Evolutionary conservation across 768 basidiomycete species (phyloP), one percentile per base, ranked within the genome.

Genomic region (Coprinopsis sp.): DNA sequence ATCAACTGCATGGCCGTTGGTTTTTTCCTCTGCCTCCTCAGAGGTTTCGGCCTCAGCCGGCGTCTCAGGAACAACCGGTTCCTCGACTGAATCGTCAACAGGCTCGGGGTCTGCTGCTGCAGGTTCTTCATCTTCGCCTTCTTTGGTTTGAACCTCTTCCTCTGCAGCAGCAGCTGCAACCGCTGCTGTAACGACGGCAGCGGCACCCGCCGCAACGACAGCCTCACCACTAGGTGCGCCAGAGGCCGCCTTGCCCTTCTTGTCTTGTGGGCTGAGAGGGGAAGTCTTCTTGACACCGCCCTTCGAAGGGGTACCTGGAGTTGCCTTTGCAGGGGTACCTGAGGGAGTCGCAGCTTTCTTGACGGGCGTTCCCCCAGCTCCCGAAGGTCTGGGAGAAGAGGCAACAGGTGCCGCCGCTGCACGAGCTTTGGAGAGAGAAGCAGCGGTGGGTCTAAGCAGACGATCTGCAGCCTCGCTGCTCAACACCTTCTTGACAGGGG

Each of bases 401-500:
- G 57, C 45, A 18, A 18, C 27, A 5, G 40, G 11, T 18, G 44
- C n/a, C n/a, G n/a, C 62, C 46, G 37, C 52, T 4, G 58, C 43
- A 27, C 64, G 61, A 4, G 77, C 77, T 58, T 79, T 83, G 19
- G 79, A 80, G 48, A 85, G 58, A 1, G 85, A 87, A 22, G 87
- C 83, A 8, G 87, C 86, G 1, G 88, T 90, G n/a, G 87, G 88
- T 62, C 87, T 87, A 63, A 79, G 87, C 33, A 90, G 68, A 41
- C 88, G 74, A 48, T 86, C 84, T 10, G 82, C 70, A 0, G 72
- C 72, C 38, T 67, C 76, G 49, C 71, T 71, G 47, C 75, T 76
- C 36, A 79, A 54, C 1, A 76, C 72, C n/a, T 65, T 57, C 62
- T 82, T 84, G 67, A 76, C 80, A 0, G 71, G 68, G 1, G 79